These are phyloP conservation scores for Barbarea vulgaris DNA, from an alignment of 345 rosid species.

Conservation along the genomic window DNA sequence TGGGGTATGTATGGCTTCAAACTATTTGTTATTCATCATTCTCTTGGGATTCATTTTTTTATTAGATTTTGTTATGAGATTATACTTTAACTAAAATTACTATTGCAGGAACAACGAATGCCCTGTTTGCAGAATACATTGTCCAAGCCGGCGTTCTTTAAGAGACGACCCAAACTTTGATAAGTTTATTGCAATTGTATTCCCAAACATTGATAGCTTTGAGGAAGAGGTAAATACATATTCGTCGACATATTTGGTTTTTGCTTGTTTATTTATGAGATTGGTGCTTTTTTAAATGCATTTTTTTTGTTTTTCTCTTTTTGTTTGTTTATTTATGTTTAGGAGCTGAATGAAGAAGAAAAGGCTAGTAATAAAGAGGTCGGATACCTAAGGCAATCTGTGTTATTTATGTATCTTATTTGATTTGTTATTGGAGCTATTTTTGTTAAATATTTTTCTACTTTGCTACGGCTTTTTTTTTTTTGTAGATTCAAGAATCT, in stretches of 20 bases:
- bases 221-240: conserved; percentile 59
- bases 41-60: conserved; percentile 14
- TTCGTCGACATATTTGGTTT: conserved; percentile 10
- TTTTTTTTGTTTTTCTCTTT: not conserved
- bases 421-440: not conserved
- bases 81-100: not conserved
- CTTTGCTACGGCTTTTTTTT: conserved; percentile 26
- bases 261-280: conserved; percentile 2
- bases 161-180: conserved; percentile 83
- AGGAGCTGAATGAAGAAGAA: conserved; percentile 95
- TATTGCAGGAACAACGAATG: conserved; percentile 78
- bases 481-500: conserved; percentile 95
- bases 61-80: conserved; percentile 14
- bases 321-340: no score
- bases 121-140: conserved; percentile 81
- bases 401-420: no score
- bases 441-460: not conserved
- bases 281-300: conserved; percentile 14
- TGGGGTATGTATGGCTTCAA: conserved; percentile 57
- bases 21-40: conserved; percentile 6
- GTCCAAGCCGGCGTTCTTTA: conserved; percentile 81
- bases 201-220: conserved; percentile 64
- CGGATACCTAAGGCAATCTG: conserved; percentile 14
- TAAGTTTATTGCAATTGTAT: conserved; percentile 68
- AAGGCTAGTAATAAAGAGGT: conserved; percentile 92